Evolutionary conservation across 2,329 filamentous ascomycete species (phyloP).

Genomic region (Fusarium pininemorale): DNA sequence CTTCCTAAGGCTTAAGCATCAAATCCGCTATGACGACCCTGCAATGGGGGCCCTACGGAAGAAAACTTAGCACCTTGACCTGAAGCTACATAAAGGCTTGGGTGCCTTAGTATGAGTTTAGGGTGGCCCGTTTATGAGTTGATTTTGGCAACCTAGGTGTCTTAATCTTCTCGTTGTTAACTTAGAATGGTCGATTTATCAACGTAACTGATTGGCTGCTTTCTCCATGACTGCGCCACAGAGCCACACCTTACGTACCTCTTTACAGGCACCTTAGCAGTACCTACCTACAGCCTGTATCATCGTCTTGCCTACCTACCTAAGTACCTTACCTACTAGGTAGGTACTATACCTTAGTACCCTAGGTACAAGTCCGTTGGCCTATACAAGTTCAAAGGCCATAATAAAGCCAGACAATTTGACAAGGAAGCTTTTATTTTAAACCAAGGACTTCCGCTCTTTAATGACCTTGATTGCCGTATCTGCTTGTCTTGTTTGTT

Average conservation of each 20-base stretch:
- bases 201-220: not conserved
- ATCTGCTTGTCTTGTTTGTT: not conserved
- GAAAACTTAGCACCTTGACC: not conserved
- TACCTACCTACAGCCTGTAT: not conserved
- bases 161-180: not conserved
- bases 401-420: not conserved
- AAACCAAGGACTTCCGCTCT: not conserved
- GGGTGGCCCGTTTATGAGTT: not conserved
- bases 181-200: not conserved
- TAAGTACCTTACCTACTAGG: too few species aligned
- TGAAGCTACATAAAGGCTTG: not conserved
- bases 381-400: not conserved
- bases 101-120: not conserved
- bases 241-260: not conserved
- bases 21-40: conserved; percentile 10
- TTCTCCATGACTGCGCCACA: not conserved
- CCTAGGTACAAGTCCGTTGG: too few species aligned
- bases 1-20: not conserved
- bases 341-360: too few species aligned
- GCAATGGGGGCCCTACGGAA: not conserved
- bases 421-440: not conserved
- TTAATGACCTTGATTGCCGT: not conserved
- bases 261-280: not conserved
- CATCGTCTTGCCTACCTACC: not conserved
- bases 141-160: not conserved